Evolutionary conservation across 768 basidiomycete genomes (phyloP).

Genomic region (Lactarius tabidus): DNA sequence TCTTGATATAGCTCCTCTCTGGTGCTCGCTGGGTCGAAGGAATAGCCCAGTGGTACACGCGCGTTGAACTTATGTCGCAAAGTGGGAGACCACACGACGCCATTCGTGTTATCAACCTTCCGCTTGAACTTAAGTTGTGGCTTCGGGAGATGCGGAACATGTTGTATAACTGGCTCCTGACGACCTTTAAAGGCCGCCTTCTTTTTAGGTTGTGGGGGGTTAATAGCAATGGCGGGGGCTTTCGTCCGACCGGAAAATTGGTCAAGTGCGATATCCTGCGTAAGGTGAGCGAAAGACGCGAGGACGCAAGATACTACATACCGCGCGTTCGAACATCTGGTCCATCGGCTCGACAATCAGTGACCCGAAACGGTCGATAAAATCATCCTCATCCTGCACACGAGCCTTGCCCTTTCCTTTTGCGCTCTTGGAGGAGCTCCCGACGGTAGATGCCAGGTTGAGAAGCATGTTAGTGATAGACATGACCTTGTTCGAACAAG

Average conservation of each 20-base stretch:
- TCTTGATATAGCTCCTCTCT: slow-evolving; percentile 25
- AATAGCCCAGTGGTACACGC: slow-evolving; percentile 71
- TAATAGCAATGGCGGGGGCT: slow-evolving; percentile 57
- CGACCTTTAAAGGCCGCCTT: slow-evolving; percentile 39
- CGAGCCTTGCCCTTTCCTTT: slow-evolving; percentile 52
- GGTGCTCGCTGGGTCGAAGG: slow-evolving; percentile 37
- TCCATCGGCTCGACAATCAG: slow-evolving; percentile 84
- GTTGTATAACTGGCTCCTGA: slow-evolving; percentile 60
- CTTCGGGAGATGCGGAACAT: slow-evolving; percentile 72
- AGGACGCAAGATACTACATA: slow-evolving; percentile 34
- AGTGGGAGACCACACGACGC: slow-evolving; percentile 60
- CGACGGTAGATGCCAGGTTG: slow-evolving; percentile 42
- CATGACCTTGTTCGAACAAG: slow-evolving; percentile 61
- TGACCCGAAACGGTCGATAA: slow-evolving; percentile 77
- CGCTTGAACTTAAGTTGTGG: slow-evolving; percentile 75
- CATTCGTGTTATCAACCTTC: slow-evolving; percentile 53
- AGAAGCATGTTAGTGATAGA: slow-evolving; percentile 63
- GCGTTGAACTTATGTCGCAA: slow-evolving; percentile 80
- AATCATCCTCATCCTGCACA: slow-evolving; percentile 68
- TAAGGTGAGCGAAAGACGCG: slow-evolving; percentile 3
- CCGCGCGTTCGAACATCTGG: slow-evolving; percentile 77
- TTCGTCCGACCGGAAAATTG: slow-evolving; percentile 68
- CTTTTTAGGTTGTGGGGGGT: slow-evolving; percentile 37
- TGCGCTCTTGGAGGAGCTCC: slow-evolving; percentile 29
- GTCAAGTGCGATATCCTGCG: slow-evolving; percentile 82